Conservation (phyloP, 371 early-diverging fungal species). For the Mortierella sp. region DNA sequence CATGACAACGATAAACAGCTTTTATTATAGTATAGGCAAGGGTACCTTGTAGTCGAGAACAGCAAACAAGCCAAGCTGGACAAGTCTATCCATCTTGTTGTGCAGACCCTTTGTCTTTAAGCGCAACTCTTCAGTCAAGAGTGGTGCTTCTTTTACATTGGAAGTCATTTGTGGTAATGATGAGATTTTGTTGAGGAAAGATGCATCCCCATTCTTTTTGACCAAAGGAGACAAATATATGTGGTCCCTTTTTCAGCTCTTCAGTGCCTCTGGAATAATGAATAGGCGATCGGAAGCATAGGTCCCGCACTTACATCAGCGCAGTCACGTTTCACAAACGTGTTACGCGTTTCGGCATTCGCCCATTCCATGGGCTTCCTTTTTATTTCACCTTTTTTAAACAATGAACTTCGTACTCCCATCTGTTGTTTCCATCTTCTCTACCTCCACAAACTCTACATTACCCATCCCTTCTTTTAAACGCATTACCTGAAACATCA, state of each 20-base stretch:
- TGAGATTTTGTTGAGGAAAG: neutral
- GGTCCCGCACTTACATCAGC: neutral
- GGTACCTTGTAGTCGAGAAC: constrained; percentile 42
- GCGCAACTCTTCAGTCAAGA: constrained; percentile 41
- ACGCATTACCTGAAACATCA: neutral
- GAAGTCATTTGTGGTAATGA: neutral
- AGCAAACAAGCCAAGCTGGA: constrained; percentile 43
- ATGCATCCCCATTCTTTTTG: neutral
- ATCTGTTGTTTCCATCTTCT: neutral
- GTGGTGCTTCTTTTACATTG: neutral
- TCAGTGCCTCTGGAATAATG: no score
- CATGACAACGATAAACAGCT: no score
- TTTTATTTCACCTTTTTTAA: neutral
- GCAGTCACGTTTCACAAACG: neutral
- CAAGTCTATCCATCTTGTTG: constrained; percentile 38
- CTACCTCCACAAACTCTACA: neutral
- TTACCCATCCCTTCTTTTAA: neutral
- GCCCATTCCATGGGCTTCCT: neutral
- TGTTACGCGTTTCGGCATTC: neutral
- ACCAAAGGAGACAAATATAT: neutral
- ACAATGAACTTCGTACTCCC: neutral
- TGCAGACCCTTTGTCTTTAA: constrained; percentile 41
- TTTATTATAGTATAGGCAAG: no score
- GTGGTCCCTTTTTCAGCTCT: neutral
- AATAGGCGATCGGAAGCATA: neutral